These are phyloP conservation scores for Sugiyamaella floridensis DNA, from an alignment of 805 yeast genomes.

Conservation along the genomic window DNA sequence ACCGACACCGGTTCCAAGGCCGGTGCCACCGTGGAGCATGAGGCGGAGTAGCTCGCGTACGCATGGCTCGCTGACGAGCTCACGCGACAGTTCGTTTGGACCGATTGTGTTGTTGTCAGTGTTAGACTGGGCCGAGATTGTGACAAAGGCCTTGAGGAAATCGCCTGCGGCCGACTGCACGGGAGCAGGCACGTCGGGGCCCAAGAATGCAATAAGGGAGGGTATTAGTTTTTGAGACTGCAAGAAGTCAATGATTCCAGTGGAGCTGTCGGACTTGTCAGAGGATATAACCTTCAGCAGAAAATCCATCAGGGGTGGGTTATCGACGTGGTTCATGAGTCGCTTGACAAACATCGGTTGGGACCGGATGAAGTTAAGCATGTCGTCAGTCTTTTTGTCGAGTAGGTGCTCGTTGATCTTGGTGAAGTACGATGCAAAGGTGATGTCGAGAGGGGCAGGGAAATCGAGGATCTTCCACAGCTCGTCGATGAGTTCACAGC, in stretches of 20 bases:
- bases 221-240: slow-evolving; percentile 69
- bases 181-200: slow-evolving; percentile 59
- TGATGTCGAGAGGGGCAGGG: slow-evolving; percentile 60
- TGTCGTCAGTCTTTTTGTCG: slow-evolving; percentile 80
- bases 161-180: slow-evolving; percentile 93
- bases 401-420: slow-evolving; percentile 83
- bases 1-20: slow-evolving; percentile 90
- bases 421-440: slow-evolving; percentile 81
- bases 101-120: slow-evolving; percentile 90
- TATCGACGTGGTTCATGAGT: slow-evolving; percentile 79
- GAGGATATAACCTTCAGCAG: slow-evolving; percentile 83
- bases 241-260: slow-evolving; percentile 75
- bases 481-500: slow-evolving; percentile 52
- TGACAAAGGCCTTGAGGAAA: slow-evolving; percentile 85
- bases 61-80: slow-evolving; percentile 70
- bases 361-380: slow-evolving; percentile 59
- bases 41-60: slow-evolving; percentile 61
- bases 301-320: slow-evolving; percentile 92
- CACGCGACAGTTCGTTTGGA: slow-evolving; percentile 89
- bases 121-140: slow-evolving; percentile 88
- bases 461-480: slow-evolving; percentile 77
- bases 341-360: slow-evolving; percentile 69
- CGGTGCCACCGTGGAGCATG: slow-evolving; percentile 74
- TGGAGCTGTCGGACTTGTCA: slow-evolving; percentile 82
- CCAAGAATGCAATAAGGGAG: slow-evolving; percentile 60